These are phyloP conservation scores for Tolypocladium cylindrosporum DNA, from an alignment of 2,329 filamentous ascomycete species.

Conservation along the genomic window DNA sequence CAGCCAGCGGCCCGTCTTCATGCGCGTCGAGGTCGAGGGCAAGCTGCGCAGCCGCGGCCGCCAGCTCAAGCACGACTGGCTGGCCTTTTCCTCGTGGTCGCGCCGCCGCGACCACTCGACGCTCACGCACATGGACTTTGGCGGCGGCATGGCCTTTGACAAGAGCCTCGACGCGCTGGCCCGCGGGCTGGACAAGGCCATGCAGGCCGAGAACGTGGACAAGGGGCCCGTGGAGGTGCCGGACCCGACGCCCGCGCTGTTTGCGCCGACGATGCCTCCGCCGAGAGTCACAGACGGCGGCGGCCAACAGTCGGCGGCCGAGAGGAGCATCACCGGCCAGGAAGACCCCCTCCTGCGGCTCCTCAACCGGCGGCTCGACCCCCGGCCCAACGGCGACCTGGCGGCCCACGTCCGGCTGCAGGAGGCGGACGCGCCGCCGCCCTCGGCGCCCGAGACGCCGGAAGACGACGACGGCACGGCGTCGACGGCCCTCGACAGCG, in stretches of 20 bases:
- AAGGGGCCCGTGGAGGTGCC: constrained; percentile 3
- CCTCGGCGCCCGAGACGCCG: background rate
- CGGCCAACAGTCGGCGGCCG: background rate
- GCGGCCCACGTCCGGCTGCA: background rate
- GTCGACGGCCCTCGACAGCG: background rate
- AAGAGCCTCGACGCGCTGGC: constrained; percentile 4
- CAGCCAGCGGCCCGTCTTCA: background rate
- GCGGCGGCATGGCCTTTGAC: background rate
- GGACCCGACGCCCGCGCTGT: constrained; percentile 1
- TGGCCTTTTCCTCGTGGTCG: background rate
- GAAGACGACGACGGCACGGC: background rate
- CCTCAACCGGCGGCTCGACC: background rate
- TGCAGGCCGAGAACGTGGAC: constrained; percentile 2
- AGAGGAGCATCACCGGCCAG: background rate
- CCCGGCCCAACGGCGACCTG: background rate
- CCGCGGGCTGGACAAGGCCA: background rate
- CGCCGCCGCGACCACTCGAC: background rate
- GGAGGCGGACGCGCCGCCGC: background rate
- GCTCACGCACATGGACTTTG: constrained; percentile 1
- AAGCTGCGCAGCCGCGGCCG: background rate
- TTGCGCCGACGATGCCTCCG: background rate
- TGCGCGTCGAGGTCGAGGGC: constrained; percentile 4
- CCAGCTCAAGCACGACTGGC: background rate
- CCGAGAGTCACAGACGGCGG: background rate
- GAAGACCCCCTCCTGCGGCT: background rate